Evolutionary conservation across 2,329 filamentous ascomycete genomes (phyloP).

Genomic region (Purpureocillium takamizusanense): DNA sequence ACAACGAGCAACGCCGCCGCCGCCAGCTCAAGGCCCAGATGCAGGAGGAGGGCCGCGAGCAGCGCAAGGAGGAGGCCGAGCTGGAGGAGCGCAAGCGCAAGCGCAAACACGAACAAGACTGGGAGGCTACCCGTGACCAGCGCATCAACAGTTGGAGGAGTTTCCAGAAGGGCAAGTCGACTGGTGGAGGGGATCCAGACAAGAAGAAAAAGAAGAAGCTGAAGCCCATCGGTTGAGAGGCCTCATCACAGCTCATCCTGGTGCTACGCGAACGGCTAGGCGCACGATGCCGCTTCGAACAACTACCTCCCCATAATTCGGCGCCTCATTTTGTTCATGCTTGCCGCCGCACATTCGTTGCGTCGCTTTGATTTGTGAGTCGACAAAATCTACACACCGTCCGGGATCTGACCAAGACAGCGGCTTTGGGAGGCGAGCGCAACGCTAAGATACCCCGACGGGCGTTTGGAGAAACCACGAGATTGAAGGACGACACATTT

Average conservation of each 20-base stretch:
- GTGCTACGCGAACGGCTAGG: too few species aligned
- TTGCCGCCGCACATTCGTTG: neutral
- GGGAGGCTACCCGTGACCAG: constrained; percentile 87
- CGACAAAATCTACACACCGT: constrained; percentile 16
- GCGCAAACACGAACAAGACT: constrained; percentile 87
- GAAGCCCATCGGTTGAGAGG: constrained; percentile 46
- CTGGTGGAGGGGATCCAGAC: constrained; percentile 29
- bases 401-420: constrained; percentile 20
- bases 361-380: constrained; percentile 18
- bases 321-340: too few species aligned
- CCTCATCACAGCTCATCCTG: too few species aligned
- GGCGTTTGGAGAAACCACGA: neutral
- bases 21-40: constrained; percentile 88
- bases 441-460: constrained; percentile 2
- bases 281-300: too few species aligned
- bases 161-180: constrained; percentile 68
- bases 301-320: too few species aligned
- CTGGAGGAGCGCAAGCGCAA: constrained; percentile 71
- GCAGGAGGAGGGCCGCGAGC: constrained; percentile 89
- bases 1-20: constrained; percentile 78
- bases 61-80: constrained; percentile 80
- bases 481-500: too few species aligned
- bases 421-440: neutral
- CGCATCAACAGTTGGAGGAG: constrained; percentile 90
- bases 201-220: constrained; percentile 66